Evolutionary conservation across 805 yeast genomes (phyloP), one percentile per base, ranked within the genome.

Genomic region (Yamadazyma sp.): DNA sequence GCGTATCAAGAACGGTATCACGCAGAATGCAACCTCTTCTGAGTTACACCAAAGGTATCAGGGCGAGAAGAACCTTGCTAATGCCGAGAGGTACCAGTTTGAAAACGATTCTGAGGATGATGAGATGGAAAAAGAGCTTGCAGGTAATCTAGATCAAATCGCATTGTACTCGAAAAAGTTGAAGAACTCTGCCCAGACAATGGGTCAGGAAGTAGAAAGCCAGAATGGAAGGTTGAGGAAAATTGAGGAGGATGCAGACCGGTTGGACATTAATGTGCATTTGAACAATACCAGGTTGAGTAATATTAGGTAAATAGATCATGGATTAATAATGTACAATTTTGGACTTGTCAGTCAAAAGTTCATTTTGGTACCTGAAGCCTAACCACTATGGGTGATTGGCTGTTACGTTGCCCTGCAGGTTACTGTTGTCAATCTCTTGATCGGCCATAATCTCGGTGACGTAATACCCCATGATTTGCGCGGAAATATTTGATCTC

Each of bases 101-200:
- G 96, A 88, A 55, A 84, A 84, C 33, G 97, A 91, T 60, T 80
- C 80, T 34, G 97, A 91, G 57, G 98, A 93, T 60, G 95, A 89
- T 52, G 93, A 82, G 49, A 77, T 88, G 77, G 98, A 91, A 56
- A 77, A 82, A 45, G 96, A 90, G 60, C 78, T 89, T 49, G 90
- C 89, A 37, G 65, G 75, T 46, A 93, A 93, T 53, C 67, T 91
- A 59, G 90, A 85, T 51, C 87, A 83, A 57, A 84, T 93, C 33
- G 74, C 77, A 9, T 72, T 71, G 27, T 76, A 82, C 41, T 77
- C 95, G 21, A 72, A 73, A 38, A 78, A 89, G 43, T 74, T 91
- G 61, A 82, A 80, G 56, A 75, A 71, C 45, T 70, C 86, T 37
- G 96, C 97, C 2, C 55, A 71, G 40, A 70, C 85, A 3, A 79